Evolutionary conservation across 2,329 filamentous ascomycete species (phyloP), one percentile per base, ranked within the genome.

Genomic region (Fusarium devonianum): DNA sequence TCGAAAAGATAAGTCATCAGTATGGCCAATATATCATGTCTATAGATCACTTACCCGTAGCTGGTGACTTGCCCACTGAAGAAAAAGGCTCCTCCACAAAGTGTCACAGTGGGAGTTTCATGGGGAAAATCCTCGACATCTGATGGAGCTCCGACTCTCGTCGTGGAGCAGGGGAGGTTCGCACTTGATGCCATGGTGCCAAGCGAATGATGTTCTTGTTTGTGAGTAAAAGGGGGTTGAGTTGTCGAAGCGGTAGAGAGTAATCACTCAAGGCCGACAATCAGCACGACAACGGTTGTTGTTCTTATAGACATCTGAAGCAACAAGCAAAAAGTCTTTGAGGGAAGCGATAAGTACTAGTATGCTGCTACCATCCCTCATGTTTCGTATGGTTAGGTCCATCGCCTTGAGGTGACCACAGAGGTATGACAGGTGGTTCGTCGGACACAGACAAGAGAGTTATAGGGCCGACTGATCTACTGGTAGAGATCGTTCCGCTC

Each of bases 11-110:
- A 14, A 43, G 23, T 22, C 9, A 23, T 19, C 11, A 35, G 10
- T 7, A 19, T 2, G 1, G 4, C 11, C 11, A 1, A 18, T 7
- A 3, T 17, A 10, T 23, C 1, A 29, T 8, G 4, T 1, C 9
- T 7, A 1, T 9, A 19, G 7, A 16, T 35, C 11, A 4, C 18
- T 25, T 16, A 64, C 61, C 59, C 62, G n/a, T 59, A 58, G 18
- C 58, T 64, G 17, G 42, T 45, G 1, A 12, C 17, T 7, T 44
- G 48, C 5, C 61, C 61, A 23, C 61, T 63, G 13, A 63, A 64
- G n/a, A 59, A 64, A 43, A 47, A 64, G 7, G 30, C 19, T 5
- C 53, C 43, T 2, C 59, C 62, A 5, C 49, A 48, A 9, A 64
- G 57, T 16, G 54, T 64, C 3, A 65, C 13, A 4, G 49, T 42